phyloP scores from a whole-genome alignment of 108 stramenopile genomes.

The Cyclotella choctawhatcheeana region DNA sequence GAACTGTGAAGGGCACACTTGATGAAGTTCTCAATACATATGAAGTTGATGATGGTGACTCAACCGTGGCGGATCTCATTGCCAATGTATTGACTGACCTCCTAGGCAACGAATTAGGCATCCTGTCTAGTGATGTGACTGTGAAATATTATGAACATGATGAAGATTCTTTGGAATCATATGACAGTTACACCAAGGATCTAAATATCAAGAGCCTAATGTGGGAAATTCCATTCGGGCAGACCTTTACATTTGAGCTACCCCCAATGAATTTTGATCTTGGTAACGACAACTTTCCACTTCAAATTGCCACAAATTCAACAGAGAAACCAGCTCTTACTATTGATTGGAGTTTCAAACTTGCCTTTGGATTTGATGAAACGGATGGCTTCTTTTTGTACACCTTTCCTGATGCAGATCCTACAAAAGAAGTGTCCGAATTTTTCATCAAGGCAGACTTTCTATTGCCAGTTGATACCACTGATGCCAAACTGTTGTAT shows the following conservation, averaged over 20 bases:
- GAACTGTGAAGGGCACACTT: conserved; percentile 17
- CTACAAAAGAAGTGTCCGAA: too few species aligned
- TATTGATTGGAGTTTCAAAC: conserved; percentile 34
- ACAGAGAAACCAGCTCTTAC: conserved; percentile 4
- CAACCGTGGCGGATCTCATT: conserved; percentile 36
- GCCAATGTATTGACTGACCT: conserved; percentile 16
- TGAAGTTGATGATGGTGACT: conserved; percentile 16
- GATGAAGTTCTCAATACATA: conserved; percentile 15
- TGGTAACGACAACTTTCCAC: conserved; percentile 19
- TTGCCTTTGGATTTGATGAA: conserved; percentile 43
- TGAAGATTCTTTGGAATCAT: background rate
- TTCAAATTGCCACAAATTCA: conserved; percentile 14
- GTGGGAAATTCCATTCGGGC: conserved; percentile 51
- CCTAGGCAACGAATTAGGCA: conserved; percentile 11
- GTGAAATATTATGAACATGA: conserved; percentile 24
- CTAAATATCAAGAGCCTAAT: conserved; percentile 20
- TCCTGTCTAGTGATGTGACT: background rate
- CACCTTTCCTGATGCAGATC: conserved; percentile 23
- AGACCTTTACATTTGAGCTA: conserved; percentile 7
- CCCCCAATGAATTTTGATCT: conserved; percentile 31
- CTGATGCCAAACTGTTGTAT: conserved; percentile 24
- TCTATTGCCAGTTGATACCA: conserved; percentile 13
- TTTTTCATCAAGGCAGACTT: conserved; percentile 15
- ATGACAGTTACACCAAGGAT: background rate
- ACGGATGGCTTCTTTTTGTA: conserved; percentile 43